Conservation (phyloP, 148 eudicot species). For the Chenopodium quinoa region DNA sequence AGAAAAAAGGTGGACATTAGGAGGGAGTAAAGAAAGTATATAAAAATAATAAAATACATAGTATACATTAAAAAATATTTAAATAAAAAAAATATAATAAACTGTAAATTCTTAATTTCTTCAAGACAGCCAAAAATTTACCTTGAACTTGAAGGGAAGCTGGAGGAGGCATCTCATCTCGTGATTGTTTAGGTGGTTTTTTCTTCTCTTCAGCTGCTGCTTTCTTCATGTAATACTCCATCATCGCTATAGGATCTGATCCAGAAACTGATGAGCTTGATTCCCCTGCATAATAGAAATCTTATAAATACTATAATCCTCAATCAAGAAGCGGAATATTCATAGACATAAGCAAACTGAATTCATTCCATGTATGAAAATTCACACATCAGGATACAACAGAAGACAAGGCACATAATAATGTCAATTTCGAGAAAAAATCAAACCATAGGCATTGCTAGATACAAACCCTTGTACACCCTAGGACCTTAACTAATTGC, state of each 20-base stretch:
- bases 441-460: no score
- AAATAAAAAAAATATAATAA: no score
- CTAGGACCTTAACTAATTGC: no score
- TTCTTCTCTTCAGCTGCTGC: conserved; percentile 90
- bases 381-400: not conserved
- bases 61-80: no score
- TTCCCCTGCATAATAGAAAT: conserved; percentile 46
- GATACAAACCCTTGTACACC: no score
- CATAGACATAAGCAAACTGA: not conserved
- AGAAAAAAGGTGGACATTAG: no score
- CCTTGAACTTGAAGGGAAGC: conserved; percentile 93
- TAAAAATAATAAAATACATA: no score
- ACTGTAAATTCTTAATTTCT: not conserved
- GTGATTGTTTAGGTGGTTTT: conserved; percentile 71
- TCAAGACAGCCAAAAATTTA: conserved; percentile 16
- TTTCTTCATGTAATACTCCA: conserved; percentile 93
- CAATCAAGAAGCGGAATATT: not conserved
- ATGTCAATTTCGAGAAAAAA: no score
- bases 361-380: not conserved
- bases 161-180: conserved; percentile 99
- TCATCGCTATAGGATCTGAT: conserved; percentile 88
- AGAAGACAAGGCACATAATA: not conserved
- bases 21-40: no score
- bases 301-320: conserved; percentile 1
- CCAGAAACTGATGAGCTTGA: conserved; percentile 43